phyloP scores from a whole-genome alignment of 2,329 filamentous ascomycete genomes.

The Sporothrix pseudoabietina region DNA sequence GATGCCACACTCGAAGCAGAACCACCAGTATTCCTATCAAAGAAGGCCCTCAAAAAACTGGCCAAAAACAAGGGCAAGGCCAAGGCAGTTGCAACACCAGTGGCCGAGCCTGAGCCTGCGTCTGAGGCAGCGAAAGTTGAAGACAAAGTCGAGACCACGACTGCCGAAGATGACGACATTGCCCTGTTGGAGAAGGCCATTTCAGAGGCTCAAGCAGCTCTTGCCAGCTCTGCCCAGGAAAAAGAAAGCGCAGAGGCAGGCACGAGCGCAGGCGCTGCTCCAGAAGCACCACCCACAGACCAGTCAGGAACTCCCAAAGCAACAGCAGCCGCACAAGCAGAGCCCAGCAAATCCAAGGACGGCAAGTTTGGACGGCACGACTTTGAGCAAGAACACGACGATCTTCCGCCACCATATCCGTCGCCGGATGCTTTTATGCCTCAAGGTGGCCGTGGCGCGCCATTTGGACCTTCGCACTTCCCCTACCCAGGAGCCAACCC shows the following conservation, averaged over 20 bases:
- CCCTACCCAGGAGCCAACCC: not conserved
- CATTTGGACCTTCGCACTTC: constrained; percentile 18
- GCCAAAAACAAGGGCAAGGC: constrained; percentile 25
- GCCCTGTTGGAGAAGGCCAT: not conserved
- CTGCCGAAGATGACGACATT: not conserved
- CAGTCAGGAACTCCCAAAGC: not conserved
- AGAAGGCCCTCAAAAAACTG: constrained; percentile 19
- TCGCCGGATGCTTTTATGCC: constrained; percentile 21
- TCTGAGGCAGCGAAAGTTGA: not conserved
- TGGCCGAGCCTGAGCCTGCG: not conserved
- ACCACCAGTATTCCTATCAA: not conserved
- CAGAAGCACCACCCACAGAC: not conserved
- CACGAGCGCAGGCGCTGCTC: not conserved
- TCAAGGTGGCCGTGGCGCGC: constrained; percentile 12
- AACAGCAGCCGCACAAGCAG: not conserved
- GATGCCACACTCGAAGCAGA: not conserved
- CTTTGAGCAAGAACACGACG: constrained; percentile 21
- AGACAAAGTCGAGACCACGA: not conserved
- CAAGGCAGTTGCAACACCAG: not conserved
- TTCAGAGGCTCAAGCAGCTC: not conserved
- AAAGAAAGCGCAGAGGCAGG: not conserved
- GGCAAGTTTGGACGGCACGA: constrained; percentile 14
- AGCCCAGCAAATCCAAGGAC: not conserved
- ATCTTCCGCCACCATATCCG: constrained; percentile 29
- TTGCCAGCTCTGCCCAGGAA: not conserved